Evolutionary conservation across 2,329 filamentous ascomycete species (phyloP).

Genomic region (Pseudogymnoascus sp.): DNA sequence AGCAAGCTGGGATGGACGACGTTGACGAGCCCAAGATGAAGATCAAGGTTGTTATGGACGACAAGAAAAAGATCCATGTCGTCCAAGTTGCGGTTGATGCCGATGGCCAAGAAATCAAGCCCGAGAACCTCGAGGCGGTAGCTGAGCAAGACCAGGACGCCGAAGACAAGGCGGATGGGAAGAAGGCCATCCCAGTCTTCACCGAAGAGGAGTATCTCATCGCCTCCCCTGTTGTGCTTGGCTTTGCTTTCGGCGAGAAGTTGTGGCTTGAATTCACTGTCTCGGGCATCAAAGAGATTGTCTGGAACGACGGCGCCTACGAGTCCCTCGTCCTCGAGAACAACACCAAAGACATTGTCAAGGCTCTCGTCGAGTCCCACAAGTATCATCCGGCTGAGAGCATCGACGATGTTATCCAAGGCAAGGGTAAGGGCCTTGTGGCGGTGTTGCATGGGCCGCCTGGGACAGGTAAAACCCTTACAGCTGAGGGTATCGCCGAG

Average conservation of each 20-base stretch:
- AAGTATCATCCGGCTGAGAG: constrained; percentile 74
- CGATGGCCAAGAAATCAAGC: constrained; percentile 45
- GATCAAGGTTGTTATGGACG: constrained; percentile 32
- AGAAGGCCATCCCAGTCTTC: constrained; percentile 46
- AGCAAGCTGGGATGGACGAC: constrained; percentile 19
- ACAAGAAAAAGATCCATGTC: constrained; percentile 43
- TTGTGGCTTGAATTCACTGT: constrained; percentile 85
- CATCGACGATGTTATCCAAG: constrained; percentile 75
- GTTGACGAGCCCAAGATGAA: constrained; percentile 30
- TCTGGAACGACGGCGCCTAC: constrained; percentile 79
- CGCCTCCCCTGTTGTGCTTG: constrained; percentile 75
- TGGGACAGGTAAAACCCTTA: constrained; percentile 82
- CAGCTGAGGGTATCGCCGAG: constrained; percentile 79
- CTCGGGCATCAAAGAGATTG: constrained; percentile 69
- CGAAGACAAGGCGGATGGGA: constrained; percentile 22
- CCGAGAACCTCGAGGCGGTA: constrained; percentile 35
- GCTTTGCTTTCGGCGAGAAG: constrained; percentile 83
- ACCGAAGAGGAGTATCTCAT: constrained; percentile 79
- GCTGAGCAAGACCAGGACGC: constrained; percentile 18
- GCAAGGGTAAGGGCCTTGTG: constrained; percentile 81
- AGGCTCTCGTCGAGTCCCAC: constrained; percentile 75
- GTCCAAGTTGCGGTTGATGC: constrained; percentile 49
- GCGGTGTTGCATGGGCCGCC: constrained; percentile 76
- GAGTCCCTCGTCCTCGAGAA: constrained; percentile 66
- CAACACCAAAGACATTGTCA: constrained; percentile 59